A percentile compares a stretch with the other conserved stretches of the same genome.
Evolutionary conservation across 1,284 basidiomycete genomes (phyloP).

Genomic region (Leccinum fallax): DNA sequence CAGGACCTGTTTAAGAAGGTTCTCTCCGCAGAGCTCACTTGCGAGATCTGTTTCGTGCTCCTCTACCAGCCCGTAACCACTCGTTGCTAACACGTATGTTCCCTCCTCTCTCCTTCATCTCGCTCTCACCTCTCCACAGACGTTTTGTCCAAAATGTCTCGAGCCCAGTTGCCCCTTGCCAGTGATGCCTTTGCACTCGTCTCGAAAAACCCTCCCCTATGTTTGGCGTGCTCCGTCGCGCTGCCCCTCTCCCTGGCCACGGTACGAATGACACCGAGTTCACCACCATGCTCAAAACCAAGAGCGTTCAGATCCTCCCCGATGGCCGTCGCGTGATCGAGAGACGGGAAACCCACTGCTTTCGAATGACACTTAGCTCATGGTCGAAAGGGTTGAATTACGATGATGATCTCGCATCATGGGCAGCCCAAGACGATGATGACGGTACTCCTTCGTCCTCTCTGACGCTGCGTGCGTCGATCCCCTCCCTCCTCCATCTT

Average conservation of each 20-base stretch:
- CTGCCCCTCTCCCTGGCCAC: slow-evolving; percentile 33
- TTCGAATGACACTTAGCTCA: slow-evolving; percentile 91
- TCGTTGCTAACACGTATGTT: slow-evolving; percentile 88
- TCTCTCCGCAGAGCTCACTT: slow-evolving; percentile 75
- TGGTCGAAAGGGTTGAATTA: slow-evolving; percentile 69
- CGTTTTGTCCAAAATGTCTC: slow-evolving; percentile 89
- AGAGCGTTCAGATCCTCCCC: slow-evolving; percentile 81
- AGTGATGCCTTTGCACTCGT: slow-evolving; percentile 88
- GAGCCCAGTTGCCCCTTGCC: slow-evolving; percentile 80
- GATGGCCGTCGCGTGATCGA: slow-evolving; percentile 92
- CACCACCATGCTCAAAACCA: slow-evolving; percentile 93
- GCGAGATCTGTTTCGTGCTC: slow-evolving; percentile 88
- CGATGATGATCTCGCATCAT: slow-evolving; percentile 45
- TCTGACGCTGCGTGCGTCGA: slow-evolving; percentile 9
- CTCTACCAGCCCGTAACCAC: slow-evolving; percentile 89
- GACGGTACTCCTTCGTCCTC: slow-evolving; percentile 11
- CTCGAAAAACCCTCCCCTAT: slow-evolving; percentile 72
- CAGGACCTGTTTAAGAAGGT: slow-evolving; percentile 62
- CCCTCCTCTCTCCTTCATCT: slow-evolving; percentile 6
- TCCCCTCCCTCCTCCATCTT: slow-evolving; percentile 12
- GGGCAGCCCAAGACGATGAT: slow-evolving; percentile 22
- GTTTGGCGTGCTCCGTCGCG: slow-evolving; percentile 75
- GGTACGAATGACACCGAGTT: slow-evolving; percentile 65
- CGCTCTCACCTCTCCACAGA: slow-evolving; percentile 48
- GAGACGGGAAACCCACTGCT: slow-evolving; percentile 82